Conservation (phyloP, 352 stramenopile species). For the Phytophthora hybrid region DNA sequence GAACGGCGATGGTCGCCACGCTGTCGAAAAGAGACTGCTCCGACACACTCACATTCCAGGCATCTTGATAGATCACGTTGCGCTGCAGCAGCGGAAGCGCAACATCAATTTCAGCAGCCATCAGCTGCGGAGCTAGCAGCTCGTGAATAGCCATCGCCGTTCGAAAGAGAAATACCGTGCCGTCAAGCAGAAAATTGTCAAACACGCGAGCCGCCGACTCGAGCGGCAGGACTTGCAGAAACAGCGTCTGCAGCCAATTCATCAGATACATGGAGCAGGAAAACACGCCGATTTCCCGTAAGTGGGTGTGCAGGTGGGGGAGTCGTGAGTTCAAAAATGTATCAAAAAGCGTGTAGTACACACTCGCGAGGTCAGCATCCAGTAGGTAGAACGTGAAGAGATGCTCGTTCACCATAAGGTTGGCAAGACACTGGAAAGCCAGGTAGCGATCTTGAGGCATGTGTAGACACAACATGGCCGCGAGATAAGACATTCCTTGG, state of each 20-base stretch:
- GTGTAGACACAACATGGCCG: constrained; percentile 85
- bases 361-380: constrained; percentile 75
- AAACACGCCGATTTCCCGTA: constrained; percentile 62
- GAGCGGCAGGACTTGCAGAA: constrained; percentile 83
- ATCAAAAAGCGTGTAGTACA: constrained; percentile 89
- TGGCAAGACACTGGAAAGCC: constrained; percentile 87
- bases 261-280: constrained; percentile 88
- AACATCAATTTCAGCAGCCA: constrained; percentile 75
- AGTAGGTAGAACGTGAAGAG: constrained; percentile 91
- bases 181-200: constrained; percentile 89
- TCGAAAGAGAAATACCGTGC: constrained; percentile 85
- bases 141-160: constrained; percentile 86
- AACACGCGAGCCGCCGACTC: constrained; percentile 78
- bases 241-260: constrained; percentile 91
- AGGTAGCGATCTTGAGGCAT: constrained; percentile 86
- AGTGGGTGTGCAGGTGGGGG: constrained; percentile 64
- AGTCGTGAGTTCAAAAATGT: constrained; percentile 61
- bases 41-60: constrained; percentile 63
- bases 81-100: constrained; percentile 80
- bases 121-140: constrained; percentile 59
- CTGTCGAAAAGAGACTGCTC: constrained; percentile 80
- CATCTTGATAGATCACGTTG: constrained; percentile 67
- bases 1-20: constrained; percentile 67
- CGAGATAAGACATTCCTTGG: constrained; percentile 91
- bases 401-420: constrained; percentile 90